These are phyloP conservation scores for Leersia perrieri DNA, from an alignment of 176 grass and related monocot species.

Conservation along the genomic window DNA sequence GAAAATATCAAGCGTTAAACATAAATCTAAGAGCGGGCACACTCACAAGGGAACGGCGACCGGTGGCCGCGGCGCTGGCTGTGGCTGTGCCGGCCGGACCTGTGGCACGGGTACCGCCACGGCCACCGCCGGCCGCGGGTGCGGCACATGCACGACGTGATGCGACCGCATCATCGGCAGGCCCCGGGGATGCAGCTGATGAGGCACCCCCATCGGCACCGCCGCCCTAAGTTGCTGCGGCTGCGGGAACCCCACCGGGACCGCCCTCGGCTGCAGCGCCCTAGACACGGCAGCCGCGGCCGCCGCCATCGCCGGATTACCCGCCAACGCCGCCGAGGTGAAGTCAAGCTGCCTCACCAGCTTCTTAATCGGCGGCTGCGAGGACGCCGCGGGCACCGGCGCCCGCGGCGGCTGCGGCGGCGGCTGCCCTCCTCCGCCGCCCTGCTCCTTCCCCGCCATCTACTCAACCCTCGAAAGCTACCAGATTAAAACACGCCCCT, in stretches of 20 bases:
- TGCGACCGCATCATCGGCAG: conserved; percentile 44
- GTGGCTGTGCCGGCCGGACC: conserved; percentile 25
- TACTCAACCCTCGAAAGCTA: conserved; percentile 20
- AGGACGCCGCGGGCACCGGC: conserved; percentile 39
- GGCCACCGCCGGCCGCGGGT: conserved; percentile 11
- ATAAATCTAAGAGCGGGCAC: conserved; percentile 21
- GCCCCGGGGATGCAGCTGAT: conserved; percentile 37
- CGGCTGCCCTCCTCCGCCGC: conserved; percentile 24
- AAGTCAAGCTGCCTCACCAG: conserved; percentile 90
- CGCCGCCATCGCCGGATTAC: conserved; percentile 64
- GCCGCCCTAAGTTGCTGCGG: conserved; percentile 30
- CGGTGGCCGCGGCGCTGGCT: conserved; percentile 41
- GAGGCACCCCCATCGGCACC: conserved; percentile 39
- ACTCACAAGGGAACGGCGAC: conserved; percentile 52
- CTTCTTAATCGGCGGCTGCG: conserved; percentile 63
- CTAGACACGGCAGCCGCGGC: conserved; percentile 44
- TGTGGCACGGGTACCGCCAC: conserved; percentile 39
- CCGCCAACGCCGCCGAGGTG: conserved; percentile 47
- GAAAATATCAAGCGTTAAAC: neutral
- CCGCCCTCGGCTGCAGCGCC: conserved; percentile 50
- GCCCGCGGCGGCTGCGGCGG: conserved; percentile 35
- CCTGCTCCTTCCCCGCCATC: conserved; percentile 70
- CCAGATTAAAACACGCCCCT: conserved; percentile 37
- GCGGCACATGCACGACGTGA: conserved; percentile 27
- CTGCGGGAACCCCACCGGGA: conserved; percentile 36